Percentiles rank a stretch among this genome's conserved stretches.
Evolutionary conservation across 352 stramenopile genomes (phyloP).

Genomic region (Globisporangium orthogonon): DNA sequence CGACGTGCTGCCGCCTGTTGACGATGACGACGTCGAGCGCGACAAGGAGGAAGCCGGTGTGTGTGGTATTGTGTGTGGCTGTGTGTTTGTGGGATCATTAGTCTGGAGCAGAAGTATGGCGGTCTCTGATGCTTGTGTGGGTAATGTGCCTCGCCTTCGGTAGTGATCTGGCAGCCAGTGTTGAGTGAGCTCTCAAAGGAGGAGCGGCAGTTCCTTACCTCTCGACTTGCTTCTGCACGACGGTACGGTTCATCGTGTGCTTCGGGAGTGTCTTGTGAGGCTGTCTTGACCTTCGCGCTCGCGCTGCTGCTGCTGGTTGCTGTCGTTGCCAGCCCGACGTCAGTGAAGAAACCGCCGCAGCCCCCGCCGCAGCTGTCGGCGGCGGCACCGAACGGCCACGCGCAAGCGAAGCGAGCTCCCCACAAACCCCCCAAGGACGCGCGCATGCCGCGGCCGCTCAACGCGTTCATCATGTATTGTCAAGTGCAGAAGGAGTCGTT

Average conservation of each 20-base stretch:
- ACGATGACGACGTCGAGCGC: slow-evolving; percentile 37
- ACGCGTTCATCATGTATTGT: slow-evolving; percentile 81
- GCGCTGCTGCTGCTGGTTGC: not conserved
- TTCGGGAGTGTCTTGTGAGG: not conserved
- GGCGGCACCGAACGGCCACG: slow-evolving; percentile 16
- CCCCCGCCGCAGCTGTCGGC: not conserved
- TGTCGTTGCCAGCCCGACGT: slow-evolving; percentile 26
- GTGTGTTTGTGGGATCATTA: not conserved
- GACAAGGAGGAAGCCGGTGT: slow-evolving; percentile 34
- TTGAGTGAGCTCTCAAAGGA: slow-evolving; percentile 65
- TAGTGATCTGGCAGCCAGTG: slow-evolving; percentile 64
- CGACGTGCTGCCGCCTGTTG: slow-evolving; percentile 37
- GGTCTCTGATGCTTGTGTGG: not conserved
- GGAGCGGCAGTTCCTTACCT: slow-evolving; percentile 60
- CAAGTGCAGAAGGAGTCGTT: slow-evolving; percentile 71
- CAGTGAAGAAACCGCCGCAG: slow-evolving; percentile 28
- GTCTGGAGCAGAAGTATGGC: not conserved
- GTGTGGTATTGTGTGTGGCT: not conserved
- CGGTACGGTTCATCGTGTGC: slow-evolving; percentile 19
- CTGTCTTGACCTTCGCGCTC: not conserved
- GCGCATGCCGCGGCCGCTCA: slow-evolving; percentile 59
- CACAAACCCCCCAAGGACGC: slow-evolving; percentile 20
- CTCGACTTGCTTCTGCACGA: slow-evolving; percentile 28
- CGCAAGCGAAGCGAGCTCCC: slow-evolving; percentile 15
- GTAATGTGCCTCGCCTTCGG: not conserved